Evolutionary conservation across 2,329 filamentous ascomycete species (phyloP).

Genomic region (Fusarium sulawesiense): DNA sequence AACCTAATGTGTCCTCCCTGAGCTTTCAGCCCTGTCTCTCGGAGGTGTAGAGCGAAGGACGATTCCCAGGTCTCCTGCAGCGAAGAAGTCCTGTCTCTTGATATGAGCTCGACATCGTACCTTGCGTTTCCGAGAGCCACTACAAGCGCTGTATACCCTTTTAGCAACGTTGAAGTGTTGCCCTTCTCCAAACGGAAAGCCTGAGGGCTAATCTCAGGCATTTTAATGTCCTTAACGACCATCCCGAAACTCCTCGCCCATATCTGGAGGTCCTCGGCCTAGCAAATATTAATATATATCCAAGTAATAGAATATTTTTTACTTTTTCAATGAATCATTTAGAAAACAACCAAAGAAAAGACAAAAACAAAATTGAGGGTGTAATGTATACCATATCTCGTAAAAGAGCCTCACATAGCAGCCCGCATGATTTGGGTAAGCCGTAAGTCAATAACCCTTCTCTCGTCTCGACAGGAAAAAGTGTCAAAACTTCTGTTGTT

Average conservation of each 20-base stretch:
- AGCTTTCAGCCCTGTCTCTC: slow-evolving; percentile 42
- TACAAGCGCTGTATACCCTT: slow-evolving; percentile 43
- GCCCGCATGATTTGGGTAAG: slow-evolving; percentile 41
- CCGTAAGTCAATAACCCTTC: slow-evolving; percentile 43
- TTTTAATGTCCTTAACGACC: slow-evolving; percentile 41
- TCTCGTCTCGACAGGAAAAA: slow-evolving; percentile 42
- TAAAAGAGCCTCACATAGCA: slow-evolving; percentile 39
- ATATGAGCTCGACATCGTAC: slow-evolving; percentile 43
- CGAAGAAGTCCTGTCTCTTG: slow-evolving; percentile 38
- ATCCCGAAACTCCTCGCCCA: slow-evolving; percentile 42
- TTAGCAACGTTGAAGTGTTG: slow-evolving; percentile 44
- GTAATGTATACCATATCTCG: slow-evolving; percentile 37
- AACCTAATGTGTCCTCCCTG: slow-evolving; percentile 43
- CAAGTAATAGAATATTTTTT: not conserved
- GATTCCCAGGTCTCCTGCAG: slow-evolving; percentile 42
- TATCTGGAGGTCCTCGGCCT: slow-evolving; percentile 40
- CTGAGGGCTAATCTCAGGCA: slow-evolving; percentile 42
- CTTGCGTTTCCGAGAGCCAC: slow-evolving; percentile 44
- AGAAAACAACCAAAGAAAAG: not conserved
- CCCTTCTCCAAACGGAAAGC: slow-evolving; percentile 44
- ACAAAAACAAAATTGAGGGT: slow-evolving; percentile 9
- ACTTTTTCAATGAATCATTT: not conserved
- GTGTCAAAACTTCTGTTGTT: slow-evolving; percentile 43
- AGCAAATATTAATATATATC: slow-evolving; percentile 9
- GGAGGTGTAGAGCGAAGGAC: slow-evolving; percentile 40